Base-by-base conservation (phyloP, 2,329 filamentous ascomycete genomes). In the Fusarium piperis region DNA sequence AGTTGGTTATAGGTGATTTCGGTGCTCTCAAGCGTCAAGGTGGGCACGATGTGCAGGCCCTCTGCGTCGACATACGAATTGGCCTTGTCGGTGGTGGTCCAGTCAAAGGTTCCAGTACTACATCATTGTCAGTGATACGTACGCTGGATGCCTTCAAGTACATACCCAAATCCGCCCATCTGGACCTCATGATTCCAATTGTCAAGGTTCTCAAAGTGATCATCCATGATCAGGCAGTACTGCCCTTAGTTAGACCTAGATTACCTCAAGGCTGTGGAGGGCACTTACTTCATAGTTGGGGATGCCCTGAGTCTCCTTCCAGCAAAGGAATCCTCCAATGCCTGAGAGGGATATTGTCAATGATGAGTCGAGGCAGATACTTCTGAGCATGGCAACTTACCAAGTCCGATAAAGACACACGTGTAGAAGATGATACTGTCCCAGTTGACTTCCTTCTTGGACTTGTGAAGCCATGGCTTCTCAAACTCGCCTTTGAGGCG, bases 11-110 rank as follows among this genome's bases (percentile, higher is more conserved):
- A 67, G 4, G 80, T 82, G 26, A 76, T 76, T 18, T 67, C 55
- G 9, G 74, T 76, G 61, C 67, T 76, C 44, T 76, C 72, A 23
- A 70, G 78, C 0, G 85, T 87, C 48, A 87, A 75, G 0, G 86
- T 87, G 13, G 86, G 86, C 12, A 86, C 82, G 38, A 88, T 87
- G 72, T 86, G 85, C 28, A 88, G 80, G 9, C 85, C 85, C 44
- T 84, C 79, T 1, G 73, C 76, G 66, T 86, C 83, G 32, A 83
- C 79, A 73, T 83, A 87, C 30, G 83, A 79, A 71, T 88, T 88
- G 62, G 76, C 74, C 1, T 78, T 66, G 68, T 86, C 84, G 8
- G 76, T 78, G 3, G 86, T 87, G 0, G 86, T 87, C 85, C 85
- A 86, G 78, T 88, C 86, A 75, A 88, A 88, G 32, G 83, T 79